phyloP scores from a whole-genome alignment of 345 rosid genomes.

The Turnera subulata region DNA sequence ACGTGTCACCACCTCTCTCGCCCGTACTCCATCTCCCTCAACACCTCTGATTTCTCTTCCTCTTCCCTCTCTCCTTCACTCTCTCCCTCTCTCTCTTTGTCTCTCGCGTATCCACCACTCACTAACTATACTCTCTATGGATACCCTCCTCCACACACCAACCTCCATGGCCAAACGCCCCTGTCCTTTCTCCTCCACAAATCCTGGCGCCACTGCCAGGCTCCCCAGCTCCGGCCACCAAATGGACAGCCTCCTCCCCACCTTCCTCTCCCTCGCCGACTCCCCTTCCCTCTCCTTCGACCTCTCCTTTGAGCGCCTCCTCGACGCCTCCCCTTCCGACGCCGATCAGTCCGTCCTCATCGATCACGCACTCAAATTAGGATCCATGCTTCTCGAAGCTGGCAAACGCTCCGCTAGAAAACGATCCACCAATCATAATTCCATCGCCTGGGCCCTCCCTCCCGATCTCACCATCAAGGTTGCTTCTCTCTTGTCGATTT shows the following conservation, averaged over 20 bases:
- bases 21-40: too few species aligned
- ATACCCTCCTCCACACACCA: conserved; percentile 35
- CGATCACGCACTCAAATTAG: conserved; percentile 58
- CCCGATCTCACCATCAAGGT: conserved; percentile 81
- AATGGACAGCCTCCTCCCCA: conserved; percentile 43
- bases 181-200: conserved; percentile 32
- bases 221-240: conserved; percentile 19
- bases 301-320: conserved; percentile 57
- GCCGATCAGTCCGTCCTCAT: conserved; percentile 52
- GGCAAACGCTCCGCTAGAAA: conserved; percentile 60
- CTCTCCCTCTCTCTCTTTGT: conserved; percentile 4
- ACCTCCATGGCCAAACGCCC: conserved; percentile 61
- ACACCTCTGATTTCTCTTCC: too few species aligned
- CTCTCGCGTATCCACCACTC: not conserved
- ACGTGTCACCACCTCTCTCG: too few species aligned
- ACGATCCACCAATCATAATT: conserved; percentile 66
- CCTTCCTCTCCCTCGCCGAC: conserved; percentile 46
- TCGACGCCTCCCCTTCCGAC: conserved; percentile 48
- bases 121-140: conserved; percentile 37
- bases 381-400: conserved; percentile 54
- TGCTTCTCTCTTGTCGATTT: not conserved
- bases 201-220: conserved; percentile 1
- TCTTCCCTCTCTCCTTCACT: not conserved
- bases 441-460: conserved; percentile 64
- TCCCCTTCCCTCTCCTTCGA: conserved; percentile 46